phyloP scores from a whole-genome alignment of 768 basidiomycete species.

The Tylopilus subfusipes region DNA sequence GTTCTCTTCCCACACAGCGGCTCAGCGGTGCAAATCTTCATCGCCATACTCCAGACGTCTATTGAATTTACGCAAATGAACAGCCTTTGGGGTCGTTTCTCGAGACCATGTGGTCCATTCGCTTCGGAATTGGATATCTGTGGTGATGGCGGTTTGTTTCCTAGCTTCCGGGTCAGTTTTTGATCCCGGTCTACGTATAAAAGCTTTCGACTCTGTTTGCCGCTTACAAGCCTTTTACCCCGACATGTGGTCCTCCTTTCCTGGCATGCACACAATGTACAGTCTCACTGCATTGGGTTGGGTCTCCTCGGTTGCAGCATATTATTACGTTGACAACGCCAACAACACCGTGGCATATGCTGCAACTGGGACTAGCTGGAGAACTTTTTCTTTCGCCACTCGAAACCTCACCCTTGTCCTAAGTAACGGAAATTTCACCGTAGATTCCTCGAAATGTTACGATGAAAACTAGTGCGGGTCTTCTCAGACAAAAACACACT shows the following conservation, averaged over 20 bases:
- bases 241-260: background rate
- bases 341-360: slow-evolving; percentile 7
- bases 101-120: background rate
- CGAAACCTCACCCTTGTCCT: slow-evolving; percentile 1
- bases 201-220: background rate
- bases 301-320: background rate
- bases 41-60: background rate
- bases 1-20: too few species aligned
- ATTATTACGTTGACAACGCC: slow-evolving; percentile 15
- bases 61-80: background rate
- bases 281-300: background rate
- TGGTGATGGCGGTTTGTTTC: background rate
- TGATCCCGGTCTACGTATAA: background rate
- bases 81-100: background rate
- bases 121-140: background rate
- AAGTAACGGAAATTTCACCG: background rate
- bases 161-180: background rate
- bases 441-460: slow-evolving; percentile 16
- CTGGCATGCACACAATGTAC: background rate
- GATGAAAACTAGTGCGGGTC: slow-evolving; percentile 13
- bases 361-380: background rate
- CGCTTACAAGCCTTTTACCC: too few species aligned
- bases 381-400: background rate
- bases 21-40: too few species aligned
- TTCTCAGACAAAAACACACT: background rate